phyloP scores from a whole-genome alignment of 2,329 filamentous ascomycete species.

The Balansia obtecta region DNA sequence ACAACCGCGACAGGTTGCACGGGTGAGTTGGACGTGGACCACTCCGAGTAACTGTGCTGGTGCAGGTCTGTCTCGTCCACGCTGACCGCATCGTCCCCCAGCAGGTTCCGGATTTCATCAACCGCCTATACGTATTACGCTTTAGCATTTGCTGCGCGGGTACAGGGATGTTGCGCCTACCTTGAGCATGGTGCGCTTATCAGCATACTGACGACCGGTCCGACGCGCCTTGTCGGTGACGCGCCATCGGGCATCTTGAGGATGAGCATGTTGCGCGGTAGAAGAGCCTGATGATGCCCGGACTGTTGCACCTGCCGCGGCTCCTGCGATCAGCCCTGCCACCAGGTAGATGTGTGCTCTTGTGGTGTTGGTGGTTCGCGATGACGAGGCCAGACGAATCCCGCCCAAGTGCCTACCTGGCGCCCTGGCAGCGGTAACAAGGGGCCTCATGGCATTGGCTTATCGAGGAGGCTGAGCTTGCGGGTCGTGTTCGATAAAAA shows the following conservation, averaged over 20 bases:
- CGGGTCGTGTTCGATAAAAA: too few species aligned
- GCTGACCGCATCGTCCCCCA: conserved; percentile 47
- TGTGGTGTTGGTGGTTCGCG: neutral
- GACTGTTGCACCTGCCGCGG: neutral
- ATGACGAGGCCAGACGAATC: neutral
- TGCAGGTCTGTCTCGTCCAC: conserved; percentile 52
- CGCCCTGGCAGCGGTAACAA: neutral
- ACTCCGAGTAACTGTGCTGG: conserved; percentile 56
- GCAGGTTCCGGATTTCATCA: conserved; percentile 7
- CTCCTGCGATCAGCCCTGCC: conserved; percentile 1
- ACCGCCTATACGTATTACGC: conserved; percentile 8
- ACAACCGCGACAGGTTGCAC: conserved; percentile 51
- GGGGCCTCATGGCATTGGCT: neutral
- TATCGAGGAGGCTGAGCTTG: too few species aligned
- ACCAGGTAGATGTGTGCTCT: neutral
- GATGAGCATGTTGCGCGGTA: neutral
- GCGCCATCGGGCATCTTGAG: conserved; percentile 6
- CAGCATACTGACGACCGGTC: conserved; percentile 10
- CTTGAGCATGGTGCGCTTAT: conserved; percentile 12
- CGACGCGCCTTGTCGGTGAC: neutral
- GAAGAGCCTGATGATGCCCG: neutral
- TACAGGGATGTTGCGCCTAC: conserved; percentile 2
- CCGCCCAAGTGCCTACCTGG: neutral
- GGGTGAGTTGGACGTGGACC: conserved; percentile 55
- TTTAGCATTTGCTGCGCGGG: neutral